These are phyloP conservation scores for Cryptococcus sp. DNA, from an alignment of 1,284 basidiomycete species.

Conservation along the genomic window DNA sequence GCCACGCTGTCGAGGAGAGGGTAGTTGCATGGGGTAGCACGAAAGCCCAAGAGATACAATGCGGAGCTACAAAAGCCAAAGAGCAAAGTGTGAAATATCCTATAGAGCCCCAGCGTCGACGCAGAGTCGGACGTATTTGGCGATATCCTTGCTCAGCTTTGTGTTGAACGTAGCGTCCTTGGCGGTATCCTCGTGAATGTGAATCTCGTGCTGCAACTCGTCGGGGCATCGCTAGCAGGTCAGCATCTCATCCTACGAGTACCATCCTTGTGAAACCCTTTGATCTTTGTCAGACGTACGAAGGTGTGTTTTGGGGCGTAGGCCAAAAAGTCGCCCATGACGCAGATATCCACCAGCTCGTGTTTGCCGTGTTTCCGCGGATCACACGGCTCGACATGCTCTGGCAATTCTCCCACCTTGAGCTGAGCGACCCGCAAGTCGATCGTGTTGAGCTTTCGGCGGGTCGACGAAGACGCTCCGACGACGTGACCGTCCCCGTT, in stretches of 20 bases:
- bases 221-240: slow-evolving; percentile 10
- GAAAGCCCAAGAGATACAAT: background rate
- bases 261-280: no score
- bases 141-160: slow-evolving; percentile 5
- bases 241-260: background rate
- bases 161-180: slow-evolving; percentile 8
- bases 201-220: slow-evolving; percentile 12
- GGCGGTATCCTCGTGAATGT: slow-evolving; percentile 4
- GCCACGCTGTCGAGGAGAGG: no score
- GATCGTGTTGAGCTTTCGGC: background rate
- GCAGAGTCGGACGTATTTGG: slow-evolving; percentile 12
- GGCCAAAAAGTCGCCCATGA: slow-evolving; percentile 4
- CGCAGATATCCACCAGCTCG: slow-evolving; percentile 9
- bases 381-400: slow-evolving; percentile 6
- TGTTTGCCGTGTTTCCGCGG: background rate
- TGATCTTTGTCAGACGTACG: slow-evolving; percentile 8
- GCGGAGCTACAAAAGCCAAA: background rate
- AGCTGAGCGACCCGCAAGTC: background rate
- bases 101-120: slow-evolving; percentile 6
- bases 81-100: no score
- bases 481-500: slow-evolving; percentile 1
- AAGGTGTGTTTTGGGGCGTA: slow-evolving; percentile 6
- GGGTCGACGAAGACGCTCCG: background rate
- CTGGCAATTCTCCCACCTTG: slow-evolving; percentile 2
- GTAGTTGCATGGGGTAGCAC: no score